Conservation (phyloP, 2,329 filamentous ascomycete species). For the Diplodia sapinea region DNA sequence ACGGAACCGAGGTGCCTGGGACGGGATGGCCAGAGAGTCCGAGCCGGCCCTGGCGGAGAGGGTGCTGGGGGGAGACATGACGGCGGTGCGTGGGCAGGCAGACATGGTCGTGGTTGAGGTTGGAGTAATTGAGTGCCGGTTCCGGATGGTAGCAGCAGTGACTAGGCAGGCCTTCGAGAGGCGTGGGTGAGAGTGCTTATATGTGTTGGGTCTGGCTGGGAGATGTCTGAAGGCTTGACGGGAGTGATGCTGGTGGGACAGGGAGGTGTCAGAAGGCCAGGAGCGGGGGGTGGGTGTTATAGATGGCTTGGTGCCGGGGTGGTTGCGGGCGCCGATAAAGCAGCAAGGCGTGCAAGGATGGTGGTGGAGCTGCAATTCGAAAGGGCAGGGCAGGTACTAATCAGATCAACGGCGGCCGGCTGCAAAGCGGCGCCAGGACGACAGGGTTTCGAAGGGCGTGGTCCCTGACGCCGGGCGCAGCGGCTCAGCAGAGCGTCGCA, state of each 20-base stretch:
- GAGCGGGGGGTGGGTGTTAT: slow-evolving; percentile 25
- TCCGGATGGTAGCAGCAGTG: background rate
- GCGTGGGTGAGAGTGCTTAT: slow-evolving; percentile 12
- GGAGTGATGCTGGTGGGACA: slow-evolving; percentile 6
- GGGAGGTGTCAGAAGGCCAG: slow-evolving; percentile 22
- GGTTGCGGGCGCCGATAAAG: slow-evolving; percentile 24
- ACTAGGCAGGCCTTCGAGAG: background rate
- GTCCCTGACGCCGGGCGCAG: slow-evolving; percentile 27
- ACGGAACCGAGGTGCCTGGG: slow-evolving; percentile 43
- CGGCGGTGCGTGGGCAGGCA: slow-evolving; percentile 7
- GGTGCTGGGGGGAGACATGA: slow-evolving; percentile 18
- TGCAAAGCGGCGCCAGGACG: slow-evolving; percentile 19
- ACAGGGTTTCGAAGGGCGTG: slow-evolving; percentile 17
- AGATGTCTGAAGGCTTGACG: background rate
- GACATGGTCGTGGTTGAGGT: slow-evolving; percentile 4
- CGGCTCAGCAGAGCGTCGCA: slow-evolving; percentile 26
- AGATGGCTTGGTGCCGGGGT: slow-evolving; percentile 14
- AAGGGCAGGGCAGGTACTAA: slow-evolving; percentile 21
- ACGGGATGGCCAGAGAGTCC: slow-evolving; percentile 45
- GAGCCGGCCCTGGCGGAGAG: slow-evolving; percentile 20
- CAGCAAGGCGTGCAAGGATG: slow-evolving; percentile 24
- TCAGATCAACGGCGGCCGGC: slow-evolving; percentile 21
- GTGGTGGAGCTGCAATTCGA: slow-evolving; percentile 17
- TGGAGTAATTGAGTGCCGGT: background rate
- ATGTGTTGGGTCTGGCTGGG: slow-evolving; percentile 2